These are phyloP conservation scores for Pleurotus djamor DNA, from an alignment of 768 basidiomycete genomes.

Conservation along the genomic window DNA sequence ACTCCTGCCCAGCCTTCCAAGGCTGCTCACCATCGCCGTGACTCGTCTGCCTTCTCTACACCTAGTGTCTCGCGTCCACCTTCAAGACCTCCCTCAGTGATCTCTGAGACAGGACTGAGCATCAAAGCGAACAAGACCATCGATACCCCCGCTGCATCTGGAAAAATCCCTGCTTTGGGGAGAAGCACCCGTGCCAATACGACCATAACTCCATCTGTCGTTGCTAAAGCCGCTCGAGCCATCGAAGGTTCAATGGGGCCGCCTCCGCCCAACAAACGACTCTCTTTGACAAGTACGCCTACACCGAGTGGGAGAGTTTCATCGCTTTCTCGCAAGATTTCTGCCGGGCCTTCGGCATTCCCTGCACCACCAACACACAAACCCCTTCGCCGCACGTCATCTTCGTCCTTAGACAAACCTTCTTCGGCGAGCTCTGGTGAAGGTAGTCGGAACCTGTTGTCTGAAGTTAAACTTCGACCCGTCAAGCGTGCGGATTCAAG, in stretches of 20 bases:
- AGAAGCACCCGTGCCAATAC: slow-evolving; percentile 50
- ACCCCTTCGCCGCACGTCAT: slow-evolving; percentile 30
- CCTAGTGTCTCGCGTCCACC: slow-evolving; percentile 51
- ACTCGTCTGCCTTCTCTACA: slow-evolving; percentile 56
- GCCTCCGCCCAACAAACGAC: slow-evolving; percentile 31
- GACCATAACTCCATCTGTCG: slow-evolving; percentile 18
- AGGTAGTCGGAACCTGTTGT: neutral
- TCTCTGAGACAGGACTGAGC: slow-evolving; percentile 48
- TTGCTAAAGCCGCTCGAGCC: slow-evolving; percentile 16
- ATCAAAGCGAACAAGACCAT: slow-evolving; percentile 36
- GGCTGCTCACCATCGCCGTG: slow-evolving; percentile 39
- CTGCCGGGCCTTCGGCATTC: slow-evolving; percentile 23
- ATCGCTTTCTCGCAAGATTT: slow-evolving; percentile 28
- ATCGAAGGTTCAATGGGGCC: slow-evolving; percentile 51
- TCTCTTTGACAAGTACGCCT: slow-evolving; percentile 33
- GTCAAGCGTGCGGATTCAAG: slow-evolving; percentile 2
- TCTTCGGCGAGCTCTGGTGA: neutral
- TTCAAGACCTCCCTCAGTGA: slow-evolving; percentile 57
- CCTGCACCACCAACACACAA: slow-evolving; percentile 24
- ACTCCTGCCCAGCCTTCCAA: slow-evolving; percentile 51
- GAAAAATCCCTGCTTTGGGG: slow-evolving; percentile 39
- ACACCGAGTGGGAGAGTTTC: slow-evolving; percentile 32
- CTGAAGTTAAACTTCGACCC: slow-evolving; percentile 2
- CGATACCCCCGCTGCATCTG: slow-evolving; percentile 27
- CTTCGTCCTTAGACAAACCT: slow-evolving; percentile 17